phyloP scores from a whole-genome alignment of 176 grass and related monocot species.

The sorghum (Sorghum bicolor) region DNA sequence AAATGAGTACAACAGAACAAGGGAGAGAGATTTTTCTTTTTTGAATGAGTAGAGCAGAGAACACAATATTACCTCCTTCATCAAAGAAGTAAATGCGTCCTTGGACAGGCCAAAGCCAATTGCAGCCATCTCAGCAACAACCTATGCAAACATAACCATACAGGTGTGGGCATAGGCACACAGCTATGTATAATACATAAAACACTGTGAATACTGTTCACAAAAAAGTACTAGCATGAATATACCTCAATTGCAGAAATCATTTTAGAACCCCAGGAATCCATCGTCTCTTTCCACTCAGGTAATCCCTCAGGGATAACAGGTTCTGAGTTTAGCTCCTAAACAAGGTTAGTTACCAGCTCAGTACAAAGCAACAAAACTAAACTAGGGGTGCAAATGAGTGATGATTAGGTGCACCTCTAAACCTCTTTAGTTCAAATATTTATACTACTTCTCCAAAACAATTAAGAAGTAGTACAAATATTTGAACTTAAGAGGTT shows the following conservation, averaged over 20 bases:
- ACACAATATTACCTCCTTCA: slow-evolving; percentile 72
- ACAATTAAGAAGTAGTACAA: no score
- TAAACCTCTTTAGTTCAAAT: no score
- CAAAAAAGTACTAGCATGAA: background rate
- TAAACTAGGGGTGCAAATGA: background rate
- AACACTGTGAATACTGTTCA: no score
- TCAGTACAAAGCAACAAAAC: background rate
- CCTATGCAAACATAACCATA: slow-evolving; percentile 42
- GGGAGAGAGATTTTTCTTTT: background rate
- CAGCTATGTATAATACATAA: background rate
- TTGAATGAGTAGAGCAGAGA: background rate
- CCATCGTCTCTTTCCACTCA: slow-evolving; percentile 97
- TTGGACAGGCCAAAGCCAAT: slow-evolving; percentile 85
- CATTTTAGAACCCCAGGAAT: slow-evolving; percentile 95
- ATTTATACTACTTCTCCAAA: no score
- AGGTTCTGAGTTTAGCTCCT: slow-evolving; percentile 96
- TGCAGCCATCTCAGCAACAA: slow-evolving; percentile 94
- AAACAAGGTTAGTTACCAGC: background rate
- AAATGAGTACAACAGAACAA: background rate
- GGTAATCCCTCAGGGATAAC: slow-evolving; percentile 90
- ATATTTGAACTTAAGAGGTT: no score
- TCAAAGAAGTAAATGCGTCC: slow-evolving; percentile 93
- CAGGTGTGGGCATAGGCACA: background rate
- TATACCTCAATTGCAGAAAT: slow-evolving; percentile 83
- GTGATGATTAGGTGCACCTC: no score